A percentile compares a stretch with the other conserved stretches of the same genome.
These are phyloP conservation scores for Podaxis sp. DNA, from an alignment of 768 basidiomycete genomes.

Conservation along the genomic window DNA sequence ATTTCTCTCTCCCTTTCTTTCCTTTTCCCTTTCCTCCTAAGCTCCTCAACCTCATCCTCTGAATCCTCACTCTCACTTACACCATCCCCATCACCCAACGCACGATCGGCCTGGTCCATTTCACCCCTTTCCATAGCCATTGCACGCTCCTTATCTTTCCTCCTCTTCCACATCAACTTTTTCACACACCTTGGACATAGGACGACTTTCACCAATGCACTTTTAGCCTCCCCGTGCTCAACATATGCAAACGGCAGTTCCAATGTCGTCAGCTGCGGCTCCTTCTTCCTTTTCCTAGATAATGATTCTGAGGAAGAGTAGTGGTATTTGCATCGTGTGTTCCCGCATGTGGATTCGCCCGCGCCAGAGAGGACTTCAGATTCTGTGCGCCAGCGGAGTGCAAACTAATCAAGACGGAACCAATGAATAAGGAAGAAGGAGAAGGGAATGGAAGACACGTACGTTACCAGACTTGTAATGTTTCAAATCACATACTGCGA, in stretches of 20 bases:
- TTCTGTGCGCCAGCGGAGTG: conserved; percentile 93
- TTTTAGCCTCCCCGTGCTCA: conserved; percentile 73
- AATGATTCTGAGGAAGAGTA: conserved; percentile 23
- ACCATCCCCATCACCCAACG: not conserved
- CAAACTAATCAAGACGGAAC: conserved; percentile 50
- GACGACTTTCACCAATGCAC: conserved; percentile 88
- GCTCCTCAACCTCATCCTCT: conserved; percentile 21
- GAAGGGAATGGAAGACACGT: conserved; percentile 22
- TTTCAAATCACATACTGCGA: conserved; percentile 89
- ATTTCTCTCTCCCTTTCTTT: not conserved
- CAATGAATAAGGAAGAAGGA: not conserved
- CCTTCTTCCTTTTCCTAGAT: conserved; percentile 16
- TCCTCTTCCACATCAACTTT: conserved; percentile 80
- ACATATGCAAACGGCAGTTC: conserved; percentile 90
- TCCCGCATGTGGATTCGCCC: conserved; percentile 87
- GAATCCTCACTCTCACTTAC: conserved; percentile 14
- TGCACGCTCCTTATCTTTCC: conserved; percentile 15
- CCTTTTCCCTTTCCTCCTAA: conserved; percentile 32
- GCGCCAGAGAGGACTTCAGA: conserved; percentile 82
- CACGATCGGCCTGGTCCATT: not conserved
- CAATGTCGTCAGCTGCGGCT: conserved; percentile 59
- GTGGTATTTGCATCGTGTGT: conserved; percentile 79
- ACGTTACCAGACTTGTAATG: conserved; percentile 94
- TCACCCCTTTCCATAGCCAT: conserved; percentile 19
- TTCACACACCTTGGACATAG: conserved; percentile 75